Evolutionary conservation across 2,329 filamentous ascomycete species (phyloP), one percentile per base, ranked within the genome.

Genomic region (Chaetomiaceae sp.): DNA sequence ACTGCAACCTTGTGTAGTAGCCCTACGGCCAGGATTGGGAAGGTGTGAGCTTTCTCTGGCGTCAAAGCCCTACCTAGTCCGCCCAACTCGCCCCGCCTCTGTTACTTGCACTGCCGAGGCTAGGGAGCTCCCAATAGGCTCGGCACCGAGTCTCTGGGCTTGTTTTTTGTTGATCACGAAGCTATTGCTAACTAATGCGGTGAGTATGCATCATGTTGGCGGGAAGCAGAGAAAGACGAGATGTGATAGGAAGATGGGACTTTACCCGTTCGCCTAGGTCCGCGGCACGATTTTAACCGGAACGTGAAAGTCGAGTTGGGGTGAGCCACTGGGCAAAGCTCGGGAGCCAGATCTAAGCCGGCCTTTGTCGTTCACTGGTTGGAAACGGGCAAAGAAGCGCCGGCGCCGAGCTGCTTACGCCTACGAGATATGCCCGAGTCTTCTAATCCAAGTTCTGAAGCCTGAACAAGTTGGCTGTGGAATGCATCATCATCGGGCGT

Each of bases 101-200:
- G 13, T 27, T 20, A 11, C 27, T 5, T 3, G 16, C 21, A 41
- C 2, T 49, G 47, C 47, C 37, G 47, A 49, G 20, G 47, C 47
- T 42, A 42, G 47, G 37, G n/a, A 20, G 47, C 4, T 2, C 13
- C n/a, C 5, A 14, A 21, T 4, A 23, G 16, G n/a, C 27, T 41
- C 47, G 47, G 47, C 47, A 49, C 47, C 47, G 47, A 48, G 23
- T 23, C 18, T 9, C 11, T 14, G 46, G 44, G 44, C 16, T 27
- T 11, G n/a, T 29, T 23, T 13, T 21, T 36, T 27, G 44, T n/a
- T 29, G n/a, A 37, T 29, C 21, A 20, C 33, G 23, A 36, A 47
- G 32, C 44, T 47, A 47, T 29, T 37, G 44, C n/a, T 18, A 29
- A 29, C 44, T 47, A 47, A 37, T 37, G 43, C 32, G 21, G n/a